phyloP scores from a whole-genome alignment of 179 eudicot genomes.

The Patellifolia procumbens region DNA sequence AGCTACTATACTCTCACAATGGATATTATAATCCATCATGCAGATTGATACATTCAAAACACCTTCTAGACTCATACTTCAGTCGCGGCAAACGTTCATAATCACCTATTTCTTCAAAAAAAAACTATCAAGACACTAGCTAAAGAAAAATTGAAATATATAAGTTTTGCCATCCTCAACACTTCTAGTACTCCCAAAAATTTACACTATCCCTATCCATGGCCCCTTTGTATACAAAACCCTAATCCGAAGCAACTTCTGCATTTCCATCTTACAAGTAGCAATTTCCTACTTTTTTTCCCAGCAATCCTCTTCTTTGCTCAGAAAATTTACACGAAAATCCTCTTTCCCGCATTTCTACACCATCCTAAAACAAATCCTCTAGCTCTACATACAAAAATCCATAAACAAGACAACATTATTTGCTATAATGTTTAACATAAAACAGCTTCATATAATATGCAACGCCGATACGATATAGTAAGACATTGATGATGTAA shows the following conservation, averaged over 20 bases:
- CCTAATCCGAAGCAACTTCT: background rate
- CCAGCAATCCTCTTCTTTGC: too few relatives aligned
- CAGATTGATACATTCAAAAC: background rate
- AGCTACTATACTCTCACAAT: background rate
- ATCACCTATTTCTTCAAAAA: background rate
- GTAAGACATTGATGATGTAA: too few relatives aligned
- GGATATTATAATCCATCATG: background rate
- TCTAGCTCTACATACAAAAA: background rate
- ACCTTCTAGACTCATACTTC: background rate
- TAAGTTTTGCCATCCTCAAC: background rate
- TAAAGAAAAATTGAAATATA: too few relatives aligned
- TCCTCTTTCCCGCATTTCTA: too few relatives aligned
- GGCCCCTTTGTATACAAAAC: background rate
- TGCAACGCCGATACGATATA: too few relatives aligned
- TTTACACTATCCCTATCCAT: too few relatives aligned
- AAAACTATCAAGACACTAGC: background rate
- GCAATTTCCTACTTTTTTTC: background rate
- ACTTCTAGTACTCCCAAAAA: background rate
- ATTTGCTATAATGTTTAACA: too few relatives aligned
- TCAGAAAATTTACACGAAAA: too few relatives aligned
- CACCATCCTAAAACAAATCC: background rate
- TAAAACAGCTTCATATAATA: too few relatives aligned
- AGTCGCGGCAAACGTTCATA: background rate
- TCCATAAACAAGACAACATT: background rate
- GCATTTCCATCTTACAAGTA: background rate